These are phyloP conservation scores for Fusarium sp. DNA, from an alignment of 2,329 filamentous ascomycete species.

Conservation along the genomic window DNA sequence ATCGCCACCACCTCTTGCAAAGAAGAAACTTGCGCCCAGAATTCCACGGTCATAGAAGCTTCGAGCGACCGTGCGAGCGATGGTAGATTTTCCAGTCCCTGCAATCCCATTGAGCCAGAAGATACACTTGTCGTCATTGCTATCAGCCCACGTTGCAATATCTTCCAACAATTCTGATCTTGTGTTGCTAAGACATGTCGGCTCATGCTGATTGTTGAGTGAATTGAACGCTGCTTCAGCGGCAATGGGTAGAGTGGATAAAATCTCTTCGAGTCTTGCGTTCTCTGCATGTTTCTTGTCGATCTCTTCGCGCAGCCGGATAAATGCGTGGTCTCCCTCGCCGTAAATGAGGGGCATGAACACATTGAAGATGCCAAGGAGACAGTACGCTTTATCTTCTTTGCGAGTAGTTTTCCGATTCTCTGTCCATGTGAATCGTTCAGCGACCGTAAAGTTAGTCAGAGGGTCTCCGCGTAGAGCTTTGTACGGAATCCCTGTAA, in stretches of 20 bases:
- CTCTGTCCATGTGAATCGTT: slow-evolving; percentile 50
- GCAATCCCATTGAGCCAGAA: slow-evolving; percentile 7
- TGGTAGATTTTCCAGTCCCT: neutral
- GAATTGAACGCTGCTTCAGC: neutral
- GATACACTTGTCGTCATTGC: neutral
- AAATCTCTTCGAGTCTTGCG: neutral
- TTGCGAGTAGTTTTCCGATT: slow-evolving; percentile 38
- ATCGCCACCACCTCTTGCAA: neutral
- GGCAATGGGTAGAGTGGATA: neutral
- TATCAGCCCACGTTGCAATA: neutral
- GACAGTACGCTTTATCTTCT: slow-evolving; percentile 49
- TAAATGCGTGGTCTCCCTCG: slow-evolving; percentile 45
- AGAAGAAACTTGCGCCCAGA: neutral
- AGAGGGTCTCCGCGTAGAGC: neutral
- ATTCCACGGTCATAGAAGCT: neutral
- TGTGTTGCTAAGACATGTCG: neutral
- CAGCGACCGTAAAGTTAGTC: slow-evolving; percentile 21
- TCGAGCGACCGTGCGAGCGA: neutral
- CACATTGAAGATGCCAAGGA: slow-evolving; percentile 50
- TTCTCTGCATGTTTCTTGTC: neutral
- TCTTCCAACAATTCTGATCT: neutral
- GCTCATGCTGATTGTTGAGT: neutral
- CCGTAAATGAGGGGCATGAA: slow-evolving; percentile 49
- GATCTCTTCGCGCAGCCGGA: slow-evolving; percentile 44
- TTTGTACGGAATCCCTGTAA: slow-evolving; percentile 6